phyloP scores from a whole-genome alignment of 1,139 yeast genomes.

The Protomyces pachydermus region DNA sequence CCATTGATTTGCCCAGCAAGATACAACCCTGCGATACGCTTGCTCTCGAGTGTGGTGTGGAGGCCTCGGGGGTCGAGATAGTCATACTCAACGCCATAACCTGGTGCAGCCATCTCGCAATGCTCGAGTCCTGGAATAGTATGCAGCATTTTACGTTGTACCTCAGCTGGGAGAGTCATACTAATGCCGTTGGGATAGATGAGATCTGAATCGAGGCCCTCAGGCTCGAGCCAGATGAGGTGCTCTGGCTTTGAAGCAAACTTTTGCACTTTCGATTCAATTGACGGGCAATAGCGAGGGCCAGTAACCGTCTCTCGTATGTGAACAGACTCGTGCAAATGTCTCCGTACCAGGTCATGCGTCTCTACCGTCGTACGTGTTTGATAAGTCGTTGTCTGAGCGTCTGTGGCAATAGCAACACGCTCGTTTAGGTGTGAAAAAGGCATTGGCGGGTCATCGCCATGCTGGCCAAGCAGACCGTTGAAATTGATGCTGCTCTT shows the following conservation, averaged over 20 bases:
- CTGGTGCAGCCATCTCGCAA: slow-evolving; percentile 84
- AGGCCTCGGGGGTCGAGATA: slow-evolving; percentile 91
- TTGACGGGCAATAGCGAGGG: slow-evolving; percentile 95
- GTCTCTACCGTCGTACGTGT: slow-evolving; percentile 73
- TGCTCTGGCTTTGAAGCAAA: slow-evolving; percentile 74
- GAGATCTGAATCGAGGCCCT: slow-evolving; percentile 71
- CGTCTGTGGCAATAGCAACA: slow-evolving; percentile 52
- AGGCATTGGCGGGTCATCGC: slow-evolving; percentile 79
- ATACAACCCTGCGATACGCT: slow-evolving; percentile 67
- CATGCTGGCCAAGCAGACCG: slow-evolving; percentile 58
- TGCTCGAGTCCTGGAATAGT: slow-evolving; percentile 87
- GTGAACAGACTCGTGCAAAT: slow-evolving; percentile 78
- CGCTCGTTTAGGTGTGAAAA: slow-evolving; percentile 76
- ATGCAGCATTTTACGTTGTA: slow-evolving; percentile 67
- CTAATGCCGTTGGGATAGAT: slow-evolving; percentile 94
- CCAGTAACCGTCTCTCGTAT: slow-evolving; percentile 93
- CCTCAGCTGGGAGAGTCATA: slow-evolving; percentile 92
- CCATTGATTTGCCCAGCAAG: slow-evolving; percentile 98
- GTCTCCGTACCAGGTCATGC: slow-evolving; percentile 62
- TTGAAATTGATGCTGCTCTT: slow-evolving; percentile 64
- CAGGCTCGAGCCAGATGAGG: slow-evolving; percentile 93
- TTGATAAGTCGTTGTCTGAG: slow-evolving; percentile 65
- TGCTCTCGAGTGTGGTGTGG: slow-evolving; percentile 72
- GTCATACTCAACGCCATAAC: slow-evolving; percentile 97
- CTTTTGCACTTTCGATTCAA: slow-evolving; percentile 80